phyloP scores from a whole-genome alignment of 2,329 filamentous ascomycete genomes.

The Cadophora sp. region DNA sequence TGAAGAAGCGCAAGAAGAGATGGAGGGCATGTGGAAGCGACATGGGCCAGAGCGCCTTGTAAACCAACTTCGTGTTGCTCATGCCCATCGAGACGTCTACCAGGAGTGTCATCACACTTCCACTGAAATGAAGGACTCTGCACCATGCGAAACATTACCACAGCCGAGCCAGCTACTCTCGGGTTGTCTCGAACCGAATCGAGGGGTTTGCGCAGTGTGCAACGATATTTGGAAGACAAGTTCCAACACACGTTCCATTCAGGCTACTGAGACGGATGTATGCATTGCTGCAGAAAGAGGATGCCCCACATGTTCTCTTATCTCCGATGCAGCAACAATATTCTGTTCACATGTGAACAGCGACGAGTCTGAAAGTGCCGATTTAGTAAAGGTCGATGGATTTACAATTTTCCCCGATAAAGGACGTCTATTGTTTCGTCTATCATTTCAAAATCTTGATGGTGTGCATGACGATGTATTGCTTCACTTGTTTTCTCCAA shows the following conservation, averaged over 20 bases:
- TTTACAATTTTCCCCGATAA: neutral
- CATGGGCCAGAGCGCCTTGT: neutral
- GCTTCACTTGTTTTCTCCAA: neutral
- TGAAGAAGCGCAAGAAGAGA: neutral
- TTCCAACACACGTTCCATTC: neutral
- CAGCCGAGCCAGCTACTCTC: too few species aligned
- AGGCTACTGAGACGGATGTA: neutral
- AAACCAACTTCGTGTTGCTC: neutral
- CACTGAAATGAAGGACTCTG: too few species aligned
- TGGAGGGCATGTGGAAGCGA: neutral
- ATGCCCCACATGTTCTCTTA: neutral
- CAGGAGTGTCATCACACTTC: too few species aligned
- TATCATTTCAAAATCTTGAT: neutral
- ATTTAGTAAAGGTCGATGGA: neutral
- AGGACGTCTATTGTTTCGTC: neutral
- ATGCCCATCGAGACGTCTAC: neutral
- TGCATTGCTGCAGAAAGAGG: neutral
- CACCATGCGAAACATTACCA: too few species aligned
- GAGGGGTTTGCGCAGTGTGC: neutral
- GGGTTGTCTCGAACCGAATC: too few species aligned
- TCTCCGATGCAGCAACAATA: neutral
- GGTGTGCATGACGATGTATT: neutral
- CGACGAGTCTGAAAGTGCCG: neutral
- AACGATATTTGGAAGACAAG: neutral
- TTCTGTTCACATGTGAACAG: neutral